Evolutionary conservation across 352 stramenopile genomes (phyloP), one percentile per base, ranked within the genome.

Genomic region (Phytophthora boehmeriae): DNA sequence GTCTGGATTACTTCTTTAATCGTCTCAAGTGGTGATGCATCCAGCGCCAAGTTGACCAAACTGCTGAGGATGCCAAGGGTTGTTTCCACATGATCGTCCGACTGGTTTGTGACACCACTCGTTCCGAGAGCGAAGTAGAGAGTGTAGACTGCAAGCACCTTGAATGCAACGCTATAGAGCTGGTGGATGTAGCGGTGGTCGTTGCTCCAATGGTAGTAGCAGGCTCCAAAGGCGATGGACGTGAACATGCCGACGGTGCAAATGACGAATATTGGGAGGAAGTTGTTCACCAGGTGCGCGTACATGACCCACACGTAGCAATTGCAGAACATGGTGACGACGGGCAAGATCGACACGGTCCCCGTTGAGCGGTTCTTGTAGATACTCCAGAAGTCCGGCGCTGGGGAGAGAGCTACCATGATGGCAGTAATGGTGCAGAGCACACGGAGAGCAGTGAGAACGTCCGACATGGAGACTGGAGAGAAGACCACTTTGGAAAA

Each of bases 91-190:
- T 47, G 20, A 19, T 67, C 57, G 13, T 53, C 19, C 19, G 63
- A 72, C 57, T 72, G 57, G 27, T 67, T 49, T n/a, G 63, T 78
- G 38, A 73, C 36, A 0, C 52, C 61, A 17, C 17, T 67, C n/a
- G 41, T 59, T 11, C 52, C 66, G 8, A 78, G 34, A 9, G 54
- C 59, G 22, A 60, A 49, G 56, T 75, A 78, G 4, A 62, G 11
- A 0, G 57, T 54, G 38, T 59, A 49, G 6, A 60, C 4, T 2
- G 30, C 55, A 4, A 72, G 13, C 3, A 42, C 96, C 32, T 99
- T 98, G 95, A 97, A 99, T 35, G 94, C 95, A 4, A 57, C 30
- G 17, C 6, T 25, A 20, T 25, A 59, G 13, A 58, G 35, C 38
- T 67, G 66, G 48, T 75, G 28, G 2, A 80, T 66, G 27, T 57